Percentiles rank a stretch among this genome's conserved stretches.
Conservation (phyloP, 345 rosid genomes). For the Durio zibethinus region DNA sequence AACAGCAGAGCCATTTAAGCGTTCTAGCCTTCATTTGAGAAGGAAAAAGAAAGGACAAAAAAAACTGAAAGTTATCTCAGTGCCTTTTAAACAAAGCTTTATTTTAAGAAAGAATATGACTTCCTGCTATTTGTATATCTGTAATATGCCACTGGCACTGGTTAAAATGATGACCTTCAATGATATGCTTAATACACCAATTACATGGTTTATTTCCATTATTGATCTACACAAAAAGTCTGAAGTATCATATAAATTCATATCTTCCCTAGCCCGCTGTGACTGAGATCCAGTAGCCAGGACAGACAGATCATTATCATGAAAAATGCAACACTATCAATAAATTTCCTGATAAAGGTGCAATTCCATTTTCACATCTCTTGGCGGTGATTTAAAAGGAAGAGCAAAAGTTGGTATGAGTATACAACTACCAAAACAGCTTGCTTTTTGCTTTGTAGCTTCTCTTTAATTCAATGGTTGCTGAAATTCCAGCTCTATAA, state of each 20-base stretch:
- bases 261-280: background rate
- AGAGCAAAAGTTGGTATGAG: conserved; percentile 1
- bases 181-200: background rate
- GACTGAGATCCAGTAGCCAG: background rate
- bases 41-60: too few species aligned
- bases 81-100: too few species aligned
- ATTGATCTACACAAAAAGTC: background rate
- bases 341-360: background rate
- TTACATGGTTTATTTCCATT: background rate
- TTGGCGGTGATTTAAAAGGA: background rate
- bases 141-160: background rate
- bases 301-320: background rate
- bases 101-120: too few species aligned
- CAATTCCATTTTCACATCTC: background rate
- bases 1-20: too few species aligned
- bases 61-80: too few species aligned
- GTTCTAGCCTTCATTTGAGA: too few species aligned
- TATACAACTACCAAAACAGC: background rate
- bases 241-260: background rate
- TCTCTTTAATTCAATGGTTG: conserved; percentile 4
- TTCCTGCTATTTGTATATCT: background rate
- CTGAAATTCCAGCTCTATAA: conserved; percentile 1
- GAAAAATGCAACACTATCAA: background rate
- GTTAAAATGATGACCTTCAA: background rate
- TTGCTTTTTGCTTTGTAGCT: background rate